Percentiles rank a stretch among this genome's conserved stretches.
phyloP scores from a whole-genome alignment of 768 basidiomycete species.

The Galerina sulciceps region DNA sequence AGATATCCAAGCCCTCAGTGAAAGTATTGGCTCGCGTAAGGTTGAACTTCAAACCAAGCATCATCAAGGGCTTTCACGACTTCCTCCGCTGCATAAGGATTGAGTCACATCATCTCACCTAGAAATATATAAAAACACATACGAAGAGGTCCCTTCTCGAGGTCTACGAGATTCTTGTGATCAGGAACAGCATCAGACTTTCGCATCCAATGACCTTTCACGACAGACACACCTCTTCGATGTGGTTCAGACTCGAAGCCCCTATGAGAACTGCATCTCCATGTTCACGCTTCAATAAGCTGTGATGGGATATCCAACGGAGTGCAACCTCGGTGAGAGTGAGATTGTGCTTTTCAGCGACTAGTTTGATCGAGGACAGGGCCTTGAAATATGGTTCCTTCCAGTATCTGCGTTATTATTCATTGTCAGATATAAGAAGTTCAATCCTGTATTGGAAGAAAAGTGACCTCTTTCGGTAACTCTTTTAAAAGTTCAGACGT shows the following conservation, averaged over 20 bases:
- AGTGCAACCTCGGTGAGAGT: constrained; percentile 59
- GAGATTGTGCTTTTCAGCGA: constrained; percentile 39
- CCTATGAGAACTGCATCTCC: constrained; percentile 64
- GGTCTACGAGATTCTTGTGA: constrained; percentile 50
- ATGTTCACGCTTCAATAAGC: constrained; percentile 45
- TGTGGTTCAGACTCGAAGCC: constrained; percentile 59
- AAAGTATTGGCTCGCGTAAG: constrained; percentile 45
- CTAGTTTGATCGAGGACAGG: constrained; percentile 44
- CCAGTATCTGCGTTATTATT: constrained; percentile 47
- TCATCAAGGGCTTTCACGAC: constrained; percentile 52
- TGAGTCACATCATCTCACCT: background rate
- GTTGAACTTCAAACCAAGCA: constrained; percentile 50
- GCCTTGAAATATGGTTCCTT: constrained; percentile 57
- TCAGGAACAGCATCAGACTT: background rate
- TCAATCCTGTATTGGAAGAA: background rate
- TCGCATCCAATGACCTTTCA: background rate
- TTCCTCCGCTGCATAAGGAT: constrained; percentile 43
- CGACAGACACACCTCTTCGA: constrained; percentile 44
- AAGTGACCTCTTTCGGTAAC: constrained; percentile 42
- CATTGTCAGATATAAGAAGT: background rate
- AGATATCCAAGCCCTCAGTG: constrained; percentile 5
- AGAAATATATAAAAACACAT: constrained; percentile 18
- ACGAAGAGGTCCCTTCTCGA: constrained; percentile 64
- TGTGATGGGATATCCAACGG: constrained; percentile 66
- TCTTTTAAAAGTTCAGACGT: constrained; percentile 13